Evolutionary conservation across 2,329 filamentous ascomycete genomes (phyloP).

Genomic region (Cryphonectria parasitica): DNA sequence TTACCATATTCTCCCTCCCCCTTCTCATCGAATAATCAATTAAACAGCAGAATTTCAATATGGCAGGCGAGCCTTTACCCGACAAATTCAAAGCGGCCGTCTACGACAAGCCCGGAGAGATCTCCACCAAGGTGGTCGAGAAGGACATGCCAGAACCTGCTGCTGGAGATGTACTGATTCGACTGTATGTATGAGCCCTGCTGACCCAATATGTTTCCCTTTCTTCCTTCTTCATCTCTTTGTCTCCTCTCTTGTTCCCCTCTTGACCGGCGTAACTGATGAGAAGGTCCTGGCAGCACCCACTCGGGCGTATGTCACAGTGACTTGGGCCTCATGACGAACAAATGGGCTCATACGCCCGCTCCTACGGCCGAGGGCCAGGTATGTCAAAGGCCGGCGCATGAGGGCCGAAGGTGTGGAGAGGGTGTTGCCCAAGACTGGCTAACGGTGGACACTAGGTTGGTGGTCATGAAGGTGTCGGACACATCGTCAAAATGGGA

Average conservation of each 20-base stretch:
- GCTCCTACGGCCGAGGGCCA: conserved; percentile 28
- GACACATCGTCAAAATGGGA: conserved; percentile 67
- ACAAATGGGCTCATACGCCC: conserved; percentile 27
- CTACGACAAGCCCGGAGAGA: conserved; percentile 26
- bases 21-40: no score
- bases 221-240: no score
- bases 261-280: not conserved
- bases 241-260: not conserved
- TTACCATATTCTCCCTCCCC: not conserved
- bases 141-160: conserved; percentile 26
- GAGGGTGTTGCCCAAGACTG: not conserved
- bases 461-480: conserved; percentile 72
- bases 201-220: no score
- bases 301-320: conserved; percentile 32
- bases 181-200: conserved; percentile 16
- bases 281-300: conserved; percentile 17
- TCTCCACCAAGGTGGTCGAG: conserved; percentile 27
- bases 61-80: conserved; percentile 21
- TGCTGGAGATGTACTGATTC: conserved; percentile 27
- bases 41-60: conserved; percentile 1
- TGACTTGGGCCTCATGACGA: conserved; percentile 30
- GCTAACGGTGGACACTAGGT: conserved; percentile 36
- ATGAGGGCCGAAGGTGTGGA: not conserved
- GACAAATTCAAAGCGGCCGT: conserved; percentile 23
- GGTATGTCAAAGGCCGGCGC: conserved; percentile 11